A percentile compares a stretch with the other conserved stretches of the same genome.
Evolutionary conservation across 371 early-diverging fungal genomes (phyloP).

Genomic region (Rhizoclosmatium hyalinum): DNA sequence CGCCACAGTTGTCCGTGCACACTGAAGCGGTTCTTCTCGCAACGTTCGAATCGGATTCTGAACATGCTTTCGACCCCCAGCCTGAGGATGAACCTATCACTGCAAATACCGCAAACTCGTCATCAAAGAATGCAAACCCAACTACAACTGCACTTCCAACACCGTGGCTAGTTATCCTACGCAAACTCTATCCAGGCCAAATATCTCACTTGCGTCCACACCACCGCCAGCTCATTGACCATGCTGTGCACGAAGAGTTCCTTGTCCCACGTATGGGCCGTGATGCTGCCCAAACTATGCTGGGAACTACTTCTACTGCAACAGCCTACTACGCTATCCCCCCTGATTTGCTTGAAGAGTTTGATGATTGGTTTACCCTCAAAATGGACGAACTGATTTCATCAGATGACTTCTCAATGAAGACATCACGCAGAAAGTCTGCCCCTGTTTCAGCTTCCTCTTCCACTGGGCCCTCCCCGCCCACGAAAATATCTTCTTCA

Average conservation of each 20-base stretch:
- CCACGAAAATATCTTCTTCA: neutral
- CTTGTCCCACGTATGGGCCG: conserved; percentile 21
- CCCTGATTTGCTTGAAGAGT: conserved; percentile 1
- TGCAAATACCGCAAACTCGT: too few species aligned
- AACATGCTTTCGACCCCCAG: too few species aligned
- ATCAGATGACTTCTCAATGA: conserved; percentile 19
- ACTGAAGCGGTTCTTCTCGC: too few species aligned
- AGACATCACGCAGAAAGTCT: neutral
- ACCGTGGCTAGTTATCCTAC: conserved; percentile 10
- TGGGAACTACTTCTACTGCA: neutral
- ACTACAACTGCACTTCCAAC: neutral
- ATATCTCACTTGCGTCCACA: conserved; percentile 23
- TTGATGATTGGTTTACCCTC: conserved; percentile 8
- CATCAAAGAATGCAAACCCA: too few species aligned
- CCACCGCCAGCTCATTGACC: conserved; percentile 19
- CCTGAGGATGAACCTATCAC: too few species aligned
- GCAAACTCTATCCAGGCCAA: conserved; percentile 25
- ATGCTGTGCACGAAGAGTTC: conserved; percentile 11
- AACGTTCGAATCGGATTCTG: too few species aligned
- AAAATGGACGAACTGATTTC: conserved; percentile 9
- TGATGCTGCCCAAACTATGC: neutral
- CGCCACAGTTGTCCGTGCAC: too few species aligned
- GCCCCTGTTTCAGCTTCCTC: neutral
- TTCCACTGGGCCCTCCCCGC: neutral
- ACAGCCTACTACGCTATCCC: conserved; percentile 13